These are phyloP conservation scores for Roridomyces roridus DNA, from an alignment of 768 basidiomycete genomes.

Conservation along the genomic window DNA sequence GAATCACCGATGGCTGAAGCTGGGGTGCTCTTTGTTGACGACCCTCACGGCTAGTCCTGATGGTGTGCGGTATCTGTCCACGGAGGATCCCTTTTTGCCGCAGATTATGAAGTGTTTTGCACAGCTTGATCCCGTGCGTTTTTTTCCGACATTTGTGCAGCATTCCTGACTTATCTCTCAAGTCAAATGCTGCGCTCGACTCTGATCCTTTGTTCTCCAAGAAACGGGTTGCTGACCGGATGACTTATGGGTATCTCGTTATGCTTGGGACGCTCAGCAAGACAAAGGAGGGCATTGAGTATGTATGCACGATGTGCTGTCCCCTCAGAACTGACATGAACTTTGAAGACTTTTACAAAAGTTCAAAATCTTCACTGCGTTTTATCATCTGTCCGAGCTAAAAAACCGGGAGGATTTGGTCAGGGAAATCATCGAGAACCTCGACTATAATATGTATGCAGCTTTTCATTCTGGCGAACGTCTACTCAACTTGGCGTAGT, in stretches of 20 bases:
- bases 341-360: slow-evolving; percentile 82
- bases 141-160: not conserved
- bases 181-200: slow-evolving; percentile 78
- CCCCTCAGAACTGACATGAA: not conserved
- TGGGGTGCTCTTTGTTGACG: slow-evolving; percentile 83
- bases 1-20: slow-evolving; percentile 83
- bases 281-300: slow-evolving; percentile 90
- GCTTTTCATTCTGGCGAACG: slow-evolving; percentile 11
- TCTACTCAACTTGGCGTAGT: slow-evolving; percentile 45
- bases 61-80: slow-evolving; percentile 78
- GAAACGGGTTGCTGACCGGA: slow-evolving; percentile 76
- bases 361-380: slow-evolving; percentile 91
- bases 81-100: slow-evolving; percentile 83
- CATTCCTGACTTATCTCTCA: not conserved
- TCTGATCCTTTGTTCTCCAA: slow-evolving; percentile 88
- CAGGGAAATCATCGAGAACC: slow-evolving; percentile 86
- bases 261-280: slow-evolving; percentile 94
- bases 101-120: slow-evolving; percentile 89
- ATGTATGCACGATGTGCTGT: slow-evolving; percentile 53
- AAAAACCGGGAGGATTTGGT: slow-evolving; percentile 91
- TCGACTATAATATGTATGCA: slow-evolving; percentile 88
- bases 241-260: slow-evolving; percentile 93
- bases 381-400: slow-evolving; percentile 94
- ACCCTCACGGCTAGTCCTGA: slow-evolving; percentile 86
- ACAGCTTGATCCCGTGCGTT: slow-evolving; percentile 87